Percentiles rank a stretch among this genome's conserved stretches.
phyloP scores from a whole-genome alignment of 306 rosid species.

The Sechiopsis laciniata region DNA sequence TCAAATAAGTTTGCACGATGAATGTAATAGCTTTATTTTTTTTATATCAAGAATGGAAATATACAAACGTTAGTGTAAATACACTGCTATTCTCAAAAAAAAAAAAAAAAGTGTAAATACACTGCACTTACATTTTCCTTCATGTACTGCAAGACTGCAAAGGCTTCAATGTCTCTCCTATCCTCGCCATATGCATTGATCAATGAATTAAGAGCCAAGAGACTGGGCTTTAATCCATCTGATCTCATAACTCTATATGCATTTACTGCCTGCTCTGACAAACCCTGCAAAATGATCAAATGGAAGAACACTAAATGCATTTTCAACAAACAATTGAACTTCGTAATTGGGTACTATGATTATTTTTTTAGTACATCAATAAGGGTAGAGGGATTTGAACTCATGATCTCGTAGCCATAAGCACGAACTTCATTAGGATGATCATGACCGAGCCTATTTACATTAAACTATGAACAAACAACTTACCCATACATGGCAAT shows the following conservation, averaged over 20 bases:
- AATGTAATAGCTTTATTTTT: not conserved
- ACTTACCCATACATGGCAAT: not conserved
- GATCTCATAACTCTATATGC: slow-evolving; percentile 73
- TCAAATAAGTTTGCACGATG: slow-evolving; percentile 6
- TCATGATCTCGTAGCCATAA: no score
- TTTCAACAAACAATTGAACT: not conserved
- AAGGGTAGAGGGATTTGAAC: no score
- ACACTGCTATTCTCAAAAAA: no score
- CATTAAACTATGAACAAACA: not conserved
- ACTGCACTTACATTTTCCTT: slow-evolving; percentile 56
- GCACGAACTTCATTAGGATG: not conserved
- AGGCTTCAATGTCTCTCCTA: slow-evolving; percentile 86
- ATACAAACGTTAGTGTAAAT: not conserved
- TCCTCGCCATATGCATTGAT: slow-evolving; percentile 88
- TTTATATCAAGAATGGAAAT: not conserved
- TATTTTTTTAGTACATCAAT: no score
- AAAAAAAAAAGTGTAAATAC: not conserved
- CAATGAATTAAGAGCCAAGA: slow-evolving; percentile 80
- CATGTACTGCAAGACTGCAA: slow-evolving; percentile 84
- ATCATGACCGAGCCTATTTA: not conserved
- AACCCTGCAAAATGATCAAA: slow-evolving; percentile 51
- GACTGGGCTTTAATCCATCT: slow-evolving; percentile 82
- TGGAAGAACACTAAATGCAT: slow-evolving; percentile 27
- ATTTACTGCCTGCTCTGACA: slow-evolving; percentile 79
- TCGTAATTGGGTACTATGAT: not conserved